Evolutionary conservation across 2,329 filamentous ascomycete species (phyloP).

Genomic region (Fusarium udum): DNA sequence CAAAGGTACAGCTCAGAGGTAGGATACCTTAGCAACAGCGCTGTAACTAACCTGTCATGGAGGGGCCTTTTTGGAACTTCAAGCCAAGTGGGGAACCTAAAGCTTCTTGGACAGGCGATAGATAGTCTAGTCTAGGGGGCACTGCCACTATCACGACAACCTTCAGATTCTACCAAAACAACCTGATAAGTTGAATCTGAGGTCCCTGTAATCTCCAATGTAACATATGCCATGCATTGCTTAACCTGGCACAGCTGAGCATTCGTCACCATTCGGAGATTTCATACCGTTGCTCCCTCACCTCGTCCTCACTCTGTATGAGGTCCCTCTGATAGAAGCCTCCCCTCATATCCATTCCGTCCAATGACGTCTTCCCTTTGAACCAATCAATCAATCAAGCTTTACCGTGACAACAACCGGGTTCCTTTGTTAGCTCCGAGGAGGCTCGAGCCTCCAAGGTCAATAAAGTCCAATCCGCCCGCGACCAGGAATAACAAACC

Average conservation of each 20-base stretch:
- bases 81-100: conserved; percentile 8
- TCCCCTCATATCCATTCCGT: conserved; percentile 16
- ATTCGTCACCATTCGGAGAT: conserved; percentile 14
- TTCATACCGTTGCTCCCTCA: neutral
- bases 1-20: neutral
- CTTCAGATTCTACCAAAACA: neutral
- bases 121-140: neutral
- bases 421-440: neutral
- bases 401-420: neutral
- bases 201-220: neutral
- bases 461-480: neutral
- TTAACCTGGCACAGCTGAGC: neutral
- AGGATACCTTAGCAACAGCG: neutral
- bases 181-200: neutral
- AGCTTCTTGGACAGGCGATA: neutral
- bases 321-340: neutral
- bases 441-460: neutral
- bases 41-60: neutral
- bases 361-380: conserved; percentile 21
- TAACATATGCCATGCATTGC: conserved; percentile 8
- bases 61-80: conserved; percentile 6
- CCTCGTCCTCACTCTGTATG: neutral
- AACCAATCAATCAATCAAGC: neutral
- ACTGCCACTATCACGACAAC: conserved; percentile 12
- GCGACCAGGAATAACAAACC: neutral